Conservation (phyloP, 2,329 filamentous ascomycete genomes). For the Exophiala sp. region DNA sequence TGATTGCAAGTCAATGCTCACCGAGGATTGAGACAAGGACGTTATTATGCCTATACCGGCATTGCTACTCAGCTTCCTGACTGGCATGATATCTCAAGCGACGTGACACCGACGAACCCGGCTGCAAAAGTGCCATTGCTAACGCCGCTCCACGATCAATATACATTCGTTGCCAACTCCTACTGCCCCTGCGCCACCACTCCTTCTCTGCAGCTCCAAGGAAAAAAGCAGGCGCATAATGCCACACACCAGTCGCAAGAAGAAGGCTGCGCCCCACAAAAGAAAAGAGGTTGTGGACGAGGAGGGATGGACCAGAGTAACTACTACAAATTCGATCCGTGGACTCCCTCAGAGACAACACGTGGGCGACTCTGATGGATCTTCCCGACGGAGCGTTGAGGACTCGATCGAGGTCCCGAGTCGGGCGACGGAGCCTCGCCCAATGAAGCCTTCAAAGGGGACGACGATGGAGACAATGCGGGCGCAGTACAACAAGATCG, state of each 20-base stretch:
- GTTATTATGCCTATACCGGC: too few species aligned
- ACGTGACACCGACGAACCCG: too few species aligned
- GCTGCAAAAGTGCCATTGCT: too few species aligned
- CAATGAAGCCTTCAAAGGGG: slow-evolving; percentile 4
- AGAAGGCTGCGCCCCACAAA: slow-evolving; percentile 10
- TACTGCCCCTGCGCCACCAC: not conserved
- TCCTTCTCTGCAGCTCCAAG: too few species aligned
- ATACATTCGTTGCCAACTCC: too few species aligned
- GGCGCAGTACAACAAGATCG: slow-evolving; percentile 6
- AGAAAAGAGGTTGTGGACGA: slow-evolving; percentile 19
- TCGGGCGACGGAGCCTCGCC: not conserved
- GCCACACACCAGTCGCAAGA: slow-evolving; percentile 24
- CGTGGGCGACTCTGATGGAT: not conserved
- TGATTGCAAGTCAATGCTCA: too few species aligned
- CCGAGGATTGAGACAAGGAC: too few species aligned
- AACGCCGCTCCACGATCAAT: too few species aligned
- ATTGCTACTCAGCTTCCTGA: too few species aligned
- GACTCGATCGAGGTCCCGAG: too few species aligned
- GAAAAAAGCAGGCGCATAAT: slow-evolving; percentile 10
- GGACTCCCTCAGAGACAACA: not conserved
- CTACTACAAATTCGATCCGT: not conserved
- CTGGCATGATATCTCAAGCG: too few species aligned
- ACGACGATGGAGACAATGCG: slow-evolving; percentile 8
- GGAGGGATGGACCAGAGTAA: slow-evolving; percentile 23
- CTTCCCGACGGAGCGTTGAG: not conserved